Evolutionary conservation across 176 grass and related monocot species (phyloP), one percentile per base, ranked within the genome.

Genomic region (Eleusine coracana): DNA sequence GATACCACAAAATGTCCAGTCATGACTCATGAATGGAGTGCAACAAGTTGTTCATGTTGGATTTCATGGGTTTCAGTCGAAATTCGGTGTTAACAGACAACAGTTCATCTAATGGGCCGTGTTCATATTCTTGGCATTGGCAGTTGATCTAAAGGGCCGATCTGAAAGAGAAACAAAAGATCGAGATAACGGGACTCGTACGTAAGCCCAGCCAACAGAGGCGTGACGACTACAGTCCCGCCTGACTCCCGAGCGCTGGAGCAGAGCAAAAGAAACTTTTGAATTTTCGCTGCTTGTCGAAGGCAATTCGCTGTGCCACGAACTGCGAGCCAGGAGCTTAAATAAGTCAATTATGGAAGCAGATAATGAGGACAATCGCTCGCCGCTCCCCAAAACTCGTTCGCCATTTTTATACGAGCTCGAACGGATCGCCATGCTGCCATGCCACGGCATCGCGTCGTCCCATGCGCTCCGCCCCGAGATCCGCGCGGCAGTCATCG

Each of bases 341-440:
- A 61, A 27, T 1, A 28, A 27, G n/a, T 63, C 25, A 29, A 63
- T 29, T 29, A 29, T 14, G 58, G 39, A 70, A 18, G 66, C 15
- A 8, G 37, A 68, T 21, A 37, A 68, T 21, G 38, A 20, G 20
- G 13, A 16, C 49, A 51, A 51, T 51, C 49, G 52, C 16, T 55
- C 17, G 17, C 17, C 52, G 54, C 50, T 16, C 63, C 63, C 15
- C 29, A 16, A 36, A 18, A 36, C 37, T n/a, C 6, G 9, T 18
- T 20, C 17, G 67, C 38, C 38, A 70, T 10, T 70, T 45, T 70
- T 70, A 70, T 70, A 71, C 69, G 69, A 48, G 42, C 68, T 71
- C 41, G 5, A 46, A 71, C 39, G 11, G n/a, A 44, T 70, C 39
- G 39, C 2, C 42, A 28, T 16, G n/a, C 41, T 31, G 70, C 23